phyloP scores from a whole-genome alignment of 2,329 filamentous ascomycete genomes.

The Penicillium palitans region DNA sequence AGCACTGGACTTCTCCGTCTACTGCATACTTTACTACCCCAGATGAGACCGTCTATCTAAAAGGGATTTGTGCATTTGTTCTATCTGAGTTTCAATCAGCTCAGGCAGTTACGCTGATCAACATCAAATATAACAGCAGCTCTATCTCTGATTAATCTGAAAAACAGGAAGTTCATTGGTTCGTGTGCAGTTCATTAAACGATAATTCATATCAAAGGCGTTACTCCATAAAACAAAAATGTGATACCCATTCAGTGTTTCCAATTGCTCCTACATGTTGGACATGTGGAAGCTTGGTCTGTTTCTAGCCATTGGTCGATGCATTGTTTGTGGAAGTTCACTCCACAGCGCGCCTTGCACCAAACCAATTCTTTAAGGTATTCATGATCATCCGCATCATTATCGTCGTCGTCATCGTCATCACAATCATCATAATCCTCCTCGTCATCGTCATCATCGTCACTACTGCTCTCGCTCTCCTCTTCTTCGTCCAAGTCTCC shows the following conservation, averaged over 20 bases:
- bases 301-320: constrained; percentile 21
- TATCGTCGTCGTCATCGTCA: not conserved
- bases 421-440: not conserved
- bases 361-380: constrained; percentile 13
- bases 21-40: not conserved
- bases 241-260: not conserved
- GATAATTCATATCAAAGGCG: not conserved
- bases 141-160: no score
- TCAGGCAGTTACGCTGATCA: not conserved
- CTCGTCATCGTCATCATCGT: not conserved
- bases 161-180: not conserved
- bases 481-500: not conserved
- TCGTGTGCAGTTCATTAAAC: not conserved
- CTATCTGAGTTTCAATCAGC: not conserved
- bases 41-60: not conserved
- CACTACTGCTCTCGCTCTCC: not conserved
- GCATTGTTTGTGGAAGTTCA: constrained; percentile 24
- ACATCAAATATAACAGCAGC: no score
- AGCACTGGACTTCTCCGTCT: not conserved
- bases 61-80: not conserved
- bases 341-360: constrained; percentile 24
- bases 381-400: not conserved
- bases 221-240: not conserved
- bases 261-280: constrained; percentile 20
- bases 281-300: constrained; percentile 13